These are phyloP conservation scores for Zychaea mexicana DNA, from an alignment of 371 early-diverging fungal species.

Conservation along the genomic window DNA sequence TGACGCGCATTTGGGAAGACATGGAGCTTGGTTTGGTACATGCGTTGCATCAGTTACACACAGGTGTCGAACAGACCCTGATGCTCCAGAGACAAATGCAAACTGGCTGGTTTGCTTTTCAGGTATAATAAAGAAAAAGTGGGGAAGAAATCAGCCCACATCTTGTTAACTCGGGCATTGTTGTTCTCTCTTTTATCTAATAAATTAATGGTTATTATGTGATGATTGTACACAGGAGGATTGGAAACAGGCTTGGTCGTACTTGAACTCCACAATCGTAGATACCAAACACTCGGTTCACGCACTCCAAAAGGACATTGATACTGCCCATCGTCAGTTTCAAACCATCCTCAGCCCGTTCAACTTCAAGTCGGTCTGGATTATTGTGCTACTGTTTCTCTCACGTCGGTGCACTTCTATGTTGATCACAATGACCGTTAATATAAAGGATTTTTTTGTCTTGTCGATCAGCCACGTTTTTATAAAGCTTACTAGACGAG, in stretches of 20 bases:
- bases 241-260: not conserved
- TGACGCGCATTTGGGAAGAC: not conserved
- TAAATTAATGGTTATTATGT: no score
- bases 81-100: not conserved
- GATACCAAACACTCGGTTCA: not conserved
- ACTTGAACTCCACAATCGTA: not conserved
- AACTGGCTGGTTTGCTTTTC: not conserved
- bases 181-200: no score
- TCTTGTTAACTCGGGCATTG: no score
- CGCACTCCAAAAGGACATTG: not conserved
- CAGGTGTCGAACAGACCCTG: constrained; percentile 1
- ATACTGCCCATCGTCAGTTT: constrained; percentile 4
- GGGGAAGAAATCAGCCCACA: no score
- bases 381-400: not conserved
- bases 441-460: not conserved
- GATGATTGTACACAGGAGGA: no score
- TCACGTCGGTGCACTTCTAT: not conserved
- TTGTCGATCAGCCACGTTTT: constrained; percentile 1
- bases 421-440: not conserved
- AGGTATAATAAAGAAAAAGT: not conserved
- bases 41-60: constrained; percentile 1
- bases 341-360: not conserved
- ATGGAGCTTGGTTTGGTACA: not conserved
- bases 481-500: not conserved
- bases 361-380: not conserved